phyloP scores from a whole-genome alignment of 2,329 filamentous ascomycete species.

The Claviceps paspali region DNA sequence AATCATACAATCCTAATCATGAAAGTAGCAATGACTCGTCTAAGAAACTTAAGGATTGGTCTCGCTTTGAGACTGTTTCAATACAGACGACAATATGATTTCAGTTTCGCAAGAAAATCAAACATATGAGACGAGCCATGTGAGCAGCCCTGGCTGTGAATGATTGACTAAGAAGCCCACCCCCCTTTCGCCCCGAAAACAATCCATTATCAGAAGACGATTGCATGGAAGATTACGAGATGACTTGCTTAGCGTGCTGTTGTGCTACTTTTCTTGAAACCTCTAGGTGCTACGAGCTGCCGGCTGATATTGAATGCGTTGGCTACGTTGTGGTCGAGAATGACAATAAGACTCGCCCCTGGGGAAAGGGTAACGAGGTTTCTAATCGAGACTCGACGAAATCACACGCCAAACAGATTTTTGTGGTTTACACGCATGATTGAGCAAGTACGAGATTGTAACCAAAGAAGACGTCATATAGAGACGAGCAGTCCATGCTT shows the following conservation, averaged over 20 bases:
- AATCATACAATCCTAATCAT: background rate
- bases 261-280: slow-evolving; percentile 4
- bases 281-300: background rate
- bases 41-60: background rate
- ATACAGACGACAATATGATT: background rate
- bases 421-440: background rate
- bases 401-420: background rate
- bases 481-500: too few relatives aligned
- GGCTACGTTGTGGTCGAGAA: slow-evolving; percentile 14
- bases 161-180: too few relatives aligned
- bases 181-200: too few relatives aligned
- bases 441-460: too few relatives aligned
- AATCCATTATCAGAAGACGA: background rate
- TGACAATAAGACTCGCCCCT: background rate
- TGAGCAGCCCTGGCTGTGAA: background rate
- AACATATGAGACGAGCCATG: background rate
- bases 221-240: slow-evolving; percentile 2
- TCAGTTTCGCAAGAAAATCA: background rate
- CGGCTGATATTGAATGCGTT: background rate
- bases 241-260: slow-evolving; percentile 3
- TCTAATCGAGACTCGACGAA: background rate
- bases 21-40: background rate
- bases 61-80: background rate
- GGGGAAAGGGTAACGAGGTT: background rate
- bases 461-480: too few relatives aligned